A percentile compares a stretch with the other conserved stretches of the same genome.
Conservation (phyloP, 108 stramenopile species). For the Thalassiosira profunda region DNA sequence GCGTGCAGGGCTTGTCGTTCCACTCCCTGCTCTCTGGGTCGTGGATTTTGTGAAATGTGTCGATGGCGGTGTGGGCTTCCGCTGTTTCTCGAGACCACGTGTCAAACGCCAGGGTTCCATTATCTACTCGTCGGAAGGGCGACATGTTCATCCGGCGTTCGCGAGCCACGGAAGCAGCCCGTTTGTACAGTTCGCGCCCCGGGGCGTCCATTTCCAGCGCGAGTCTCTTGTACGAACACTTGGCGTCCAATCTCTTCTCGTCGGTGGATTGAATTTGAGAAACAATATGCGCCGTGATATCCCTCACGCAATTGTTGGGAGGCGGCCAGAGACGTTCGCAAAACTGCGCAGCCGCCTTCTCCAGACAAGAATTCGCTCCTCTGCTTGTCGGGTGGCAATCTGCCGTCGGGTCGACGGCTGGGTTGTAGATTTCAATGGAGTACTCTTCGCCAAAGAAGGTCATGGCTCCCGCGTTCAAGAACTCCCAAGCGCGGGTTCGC, state of each 20-base stretch:
- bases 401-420: slow-evolving; percentile 38
- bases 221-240: slow-evolving; percentile 50
- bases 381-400: slow-evolving; percentile 12
- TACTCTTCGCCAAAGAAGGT: slow-evolving; percentile 39
- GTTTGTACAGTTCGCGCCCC: slow-evolving; percentile 35
- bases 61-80: slow-evolving; percentile 40
- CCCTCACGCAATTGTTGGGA: slow-evolving; percentile 33
- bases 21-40: slow-evolving; percentile 54
- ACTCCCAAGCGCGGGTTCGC: slow-evolving; percentile 47
- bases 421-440: slow-evolving; percentile 52
- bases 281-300: slow-evolving; percentile 38
- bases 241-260: slow-evolving; percentile 28
- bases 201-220: slow-evolving; percentile 53
- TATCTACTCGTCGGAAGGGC: slow-evolving; percentile 51
- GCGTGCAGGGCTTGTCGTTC: slow-evolving; percentile 47
- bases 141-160: slow-evolving; percentile 41
- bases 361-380: slow-evolving; percentile 14
- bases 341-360: slow-evolving; percentile 36
- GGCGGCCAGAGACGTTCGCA: slow-evolving; percentile 37
- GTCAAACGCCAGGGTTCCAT: slow-evolving; percentile 41
- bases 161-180: slow-evolving; percentile 21
- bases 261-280: slow-evolving; percentile 31
- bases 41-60: slow-evolving; percentile 46
- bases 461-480: slow-evolving; percentile 46
- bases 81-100: slow-evolving; percentile 42